phyloP scores from a whole-genome alignment of 257 asterid species.

The Ilex aquifolium region DNA sequence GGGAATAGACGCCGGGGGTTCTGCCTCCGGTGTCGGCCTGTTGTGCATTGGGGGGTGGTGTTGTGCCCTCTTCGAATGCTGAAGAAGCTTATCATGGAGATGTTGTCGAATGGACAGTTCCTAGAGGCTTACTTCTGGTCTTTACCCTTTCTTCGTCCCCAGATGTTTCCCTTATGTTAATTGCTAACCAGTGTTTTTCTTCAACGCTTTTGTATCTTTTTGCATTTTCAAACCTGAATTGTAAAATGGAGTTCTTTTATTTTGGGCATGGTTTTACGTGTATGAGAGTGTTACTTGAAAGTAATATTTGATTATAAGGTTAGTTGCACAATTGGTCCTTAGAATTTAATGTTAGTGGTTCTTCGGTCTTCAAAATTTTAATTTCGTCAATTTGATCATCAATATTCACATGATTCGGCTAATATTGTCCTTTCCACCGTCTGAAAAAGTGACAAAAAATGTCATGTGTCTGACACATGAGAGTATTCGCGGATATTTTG shows the following conservation, averaged over 20 bases:
- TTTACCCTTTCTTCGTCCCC: slow-evolving; percentile 56
- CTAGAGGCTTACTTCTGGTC: slow-evolving; percentile 54
- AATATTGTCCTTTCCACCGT: too few species aligned
- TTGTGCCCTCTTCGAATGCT: slow-evolving; percentile 34
- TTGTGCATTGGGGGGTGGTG: slow-evolving; percentile 48
- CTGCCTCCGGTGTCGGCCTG: slow-evolving; percentile 40
- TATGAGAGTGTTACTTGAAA: too few species aligned
- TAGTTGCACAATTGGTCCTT: too few species aligned
- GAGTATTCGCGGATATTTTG: too few species aligned
- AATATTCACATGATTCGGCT: slow-evolving; percentile 2
- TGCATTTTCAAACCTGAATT: too few species aligned
- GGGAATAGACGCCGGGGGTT: slow-evolving; percentile 58
- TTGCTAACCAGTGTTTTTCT: background rate
- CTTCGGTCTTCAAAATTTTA: slow-evolving; percentile 1
- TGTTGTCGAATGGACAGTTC: slow-evolving; percentile 35
- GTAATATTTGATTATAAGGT: too few species aligned
- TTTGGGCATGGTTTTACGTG: too few species aligned
- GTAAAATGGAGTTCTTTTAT: too few species aligned
- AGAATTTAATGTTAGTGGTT: too few species aligned
- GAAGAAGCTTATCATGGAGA: slow-evolving; percentile 40
- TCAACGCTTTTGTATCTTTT: background rate
- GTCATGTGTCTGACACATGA: too few species aligned
- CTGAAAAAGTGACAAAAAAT: too few species aligned
- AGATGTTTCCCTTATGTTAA: slow-evolving; percentile 48
- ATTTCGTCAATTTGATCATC: background rate